Base-by-base conservation (phyloP, 1,284 basidiomycete genomes). In the Pseudozyma sp. region DNA sequence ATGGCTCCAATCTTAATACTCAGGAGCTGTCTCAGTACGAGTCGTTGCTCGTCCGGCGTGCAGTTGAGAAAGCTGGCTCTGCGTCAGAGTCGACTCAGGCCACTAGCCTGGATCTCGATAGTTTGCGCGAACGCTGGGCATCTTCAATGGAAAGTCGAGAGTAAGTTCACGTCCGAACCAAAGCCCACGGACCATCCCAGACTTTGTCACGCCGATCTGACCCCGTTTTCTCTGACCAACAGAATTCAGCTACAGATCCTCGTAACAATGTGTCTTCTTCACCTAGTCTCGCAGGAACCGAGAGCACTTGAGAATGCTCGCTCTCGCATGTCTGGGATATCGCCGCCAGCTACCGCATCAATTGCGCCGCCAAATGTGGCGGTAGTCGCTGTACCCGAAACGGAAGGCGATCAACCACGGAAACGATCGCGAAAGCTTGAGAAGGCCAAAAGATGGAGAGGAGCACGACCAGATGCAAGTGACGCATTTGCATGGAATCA, bases 71-170 rank as follows among this genome's bases (percentile, higher is more conserved):
- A 2, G 53, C 45, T 14, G 44, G 18, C 19, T 25, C 49, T 5
- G 40, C 40, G 9, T 11, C 18, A n/a, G 40, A 19, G 19, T 13
- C 49, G 18, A 40, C 8, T 21, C 47, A 43, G 47, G 38, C 45
- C 7, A 14, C 19, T 3, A 35, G 45, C 19, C 9, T 35, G 3
- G 63, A 59, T 2, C 21, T 48, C 3, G 54, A 47, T 16, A 9
- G 45, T 8, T 13, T 64, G 14, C 61, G 53, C 8, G 45, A 58
- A 13, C 60, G 58, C 25, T 70, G 66, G 71, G 21, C 40, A 3
- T 62, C 60, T 34, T 64, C 75, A 4, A 70, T 70, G 59, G 67
- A 77, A 38, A 77, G 75, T 42, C 53, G 75, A 43, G 75, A 77
- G 71, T 77, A 56, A 60, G 74, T 69, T 1, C 10, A n/a, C 11